Evolutionary conservation across 495 filamentous ascomycete genomes (phyloP).

Genomic region (Penicillium angulare): DNA sequence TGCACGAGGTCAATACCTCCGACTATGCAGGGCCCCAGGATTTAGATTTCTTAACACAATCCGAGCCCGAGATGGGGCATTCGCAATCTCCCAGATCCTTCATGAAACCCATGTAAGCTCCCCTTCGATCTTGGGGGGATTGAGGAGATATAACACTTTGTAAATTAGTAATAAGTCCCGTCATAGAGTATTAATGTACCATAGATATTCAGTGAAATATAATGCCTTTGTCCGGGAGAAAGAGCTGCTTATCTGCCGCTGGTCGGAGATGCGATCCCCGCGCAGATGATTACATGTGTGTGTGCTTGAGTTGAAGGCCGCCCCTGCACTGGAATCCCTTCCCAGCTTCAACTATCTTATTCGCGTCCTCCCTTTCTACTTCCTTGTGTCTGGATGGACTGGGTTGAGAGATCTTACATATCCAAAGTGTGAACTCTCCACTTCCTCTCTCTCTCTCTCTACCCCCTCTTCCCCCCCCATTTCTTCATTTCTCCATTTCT

Average conservation of each 20-base stretch:
- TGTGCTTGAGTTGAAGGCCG: conserved; percentile 9
- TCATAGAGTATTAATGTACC: too few species aligned
- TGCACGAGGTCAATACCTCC: conserved; percentile 5
- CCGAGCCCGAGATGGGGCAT: neutral
- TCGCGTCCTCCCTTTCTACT: conserved; percentile 6
- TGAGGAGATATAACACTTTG: too few species aligned
- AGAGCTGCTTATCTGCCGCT: conserved; percentile 12
- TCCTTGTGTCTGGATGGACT: conserved; percentile 16
- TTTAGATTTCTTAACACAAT: conserved; percentile 1
- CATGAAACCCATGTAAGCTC: too few species aligned
- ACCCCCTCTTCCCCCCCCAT: conserved; percentile 5
- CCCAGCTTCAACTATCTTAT: conserved; percentile 6
- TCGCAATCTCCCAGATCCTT: too few species aligned
- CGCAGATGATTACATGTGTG: conserved; percentile 15
- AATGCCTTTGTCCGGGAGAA: neutral
- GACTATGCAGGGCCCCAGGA: conserved; percentile 3
- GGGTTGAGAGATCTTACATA: conserved; percentile 14
- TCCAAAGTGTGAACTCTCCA: conserved; percentile 3
- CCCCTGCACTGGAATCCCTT: conserved; percentile 6
- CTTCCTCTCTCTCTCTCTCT: conserved; percentile 3
- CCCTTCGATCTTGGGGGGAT: too few species aligned
- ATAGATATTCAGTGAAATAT: neutral
- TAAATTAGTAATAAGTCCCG: too few species aligned
- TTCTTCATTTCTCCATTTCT: conserved; percentile 10
- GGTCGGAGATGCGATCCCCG: conserved; percentile 20